Evolutionary conservation across 176 grass and related monocot genomes (phyloP), one percentile per base, ranked within the genome.

Genomic region (Rhynchospora breviuscula): DNA sequence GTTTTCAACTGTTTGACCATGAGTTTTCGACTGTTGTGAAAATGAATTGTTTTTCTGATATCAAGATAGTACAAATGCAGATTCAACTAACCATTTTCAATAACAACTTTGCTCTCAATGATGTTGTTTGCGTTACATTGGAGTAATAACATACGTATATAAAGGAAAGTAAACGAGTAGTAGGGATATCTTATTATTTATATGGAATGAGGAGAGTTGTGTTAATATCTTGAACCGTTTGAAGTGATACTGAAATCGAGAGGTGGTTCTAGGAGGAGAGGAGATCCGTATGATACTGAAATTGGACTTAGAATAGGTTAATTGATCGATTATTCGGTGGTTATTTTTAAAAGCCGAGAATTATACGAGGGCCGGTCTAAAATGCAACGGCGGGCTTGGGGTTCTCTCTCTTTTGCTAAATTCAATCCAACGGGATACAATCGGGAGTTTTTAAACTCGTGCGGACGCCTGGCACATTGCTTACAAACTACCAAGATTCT

Each of bases 1-100:
- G 48, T 57, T 78, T 40, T 56, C 31, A 78, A 78, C 23, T 78
- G 51, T 78, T 57, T 78, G 68, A 57, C 22, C 49, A 56, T 31
- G 23, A 25, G 73, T 78, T 57, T 78, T 47, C 31, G 31, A 78
- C 10, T 78, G 23, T 78, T 78, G 51, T 78, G 73, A 78, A 78
- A 78, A 54, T 10, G 31, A 70, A 59, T 51, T 29, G 26, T 26
- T 71, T 71, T 78, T 76, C 73, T 57, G 45, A 78, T 57, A 54
- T 56, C 52, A 78, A 56, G 23, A 78, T 71, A 78, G 51, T 78
- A 23, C 33, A 57, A 77, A 56, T 77, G 21, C 48, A 2, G 31
- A 31, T 14, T 77, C 25, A 77, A 26, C 23, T 40, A 40, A 40
- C 35, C 35, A 40, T 40, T 40, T 40, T 40, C 35, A 40, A 40